These are phyloP conservation scores for Solanum lycopersicoides DNA, from an alignment of 257 asterid genomes.

Conservation along the genomic window DNA sequence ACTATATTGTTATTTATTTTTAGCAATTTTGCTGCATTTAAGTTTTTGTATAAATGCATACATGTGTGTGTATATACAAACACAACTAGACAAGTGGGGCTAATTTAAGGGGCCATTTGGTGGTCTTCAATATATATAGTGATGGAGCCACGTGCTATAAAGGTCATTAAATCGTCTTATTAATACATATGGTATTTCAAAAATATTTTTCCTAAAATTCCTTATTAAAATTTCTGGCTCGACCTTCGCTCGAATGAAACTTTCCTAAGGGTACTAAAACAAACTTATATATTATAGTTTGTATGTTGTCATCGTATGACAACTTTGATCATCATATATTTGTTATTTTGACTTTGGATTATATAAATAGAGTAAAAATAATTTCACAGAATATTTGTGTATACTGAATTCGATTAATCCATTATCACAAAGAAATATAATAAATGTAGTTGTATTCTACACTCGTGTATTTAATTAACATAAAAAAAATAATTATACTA, in stretches of 20 bases:
- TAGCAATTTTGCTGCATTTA: background rate
- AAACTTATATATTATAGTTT: no score
- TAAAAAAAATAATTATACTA: background rate
- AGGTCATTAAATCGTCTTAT: background rate
- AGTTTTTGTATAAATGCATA: background rate
- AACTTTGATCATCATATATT: background rate
- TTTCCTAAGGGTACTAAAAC: background rate
- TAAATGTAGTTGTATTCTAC: background rate
- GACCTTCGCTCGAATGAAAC: accelerated
- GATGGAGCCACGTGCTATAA: background rate
- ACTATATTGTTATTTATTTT: background rate
- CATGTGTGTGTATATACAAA: background rate
- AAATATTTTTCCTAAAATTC: background rate
- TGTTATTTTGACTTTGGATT: background rate
- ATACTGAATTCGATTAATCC: background rate
- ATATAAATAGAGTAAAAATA: background rate
- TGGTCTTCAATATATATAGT: background rate
- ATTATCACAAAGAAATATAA: no score
- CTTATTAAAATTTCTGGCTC: background rate
- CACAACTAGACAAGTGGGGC: background rate
- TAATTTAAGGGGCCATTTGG: background rate
- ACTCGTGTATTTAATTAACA: background rate
- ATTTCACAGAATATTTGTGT: background rate
- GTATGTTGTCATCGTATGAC: background rate
- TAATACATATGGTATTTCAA: background rate